Conservation (phyloP, 169 alveolate species). For the Ichthyophthirius multifiliis region DNA sequence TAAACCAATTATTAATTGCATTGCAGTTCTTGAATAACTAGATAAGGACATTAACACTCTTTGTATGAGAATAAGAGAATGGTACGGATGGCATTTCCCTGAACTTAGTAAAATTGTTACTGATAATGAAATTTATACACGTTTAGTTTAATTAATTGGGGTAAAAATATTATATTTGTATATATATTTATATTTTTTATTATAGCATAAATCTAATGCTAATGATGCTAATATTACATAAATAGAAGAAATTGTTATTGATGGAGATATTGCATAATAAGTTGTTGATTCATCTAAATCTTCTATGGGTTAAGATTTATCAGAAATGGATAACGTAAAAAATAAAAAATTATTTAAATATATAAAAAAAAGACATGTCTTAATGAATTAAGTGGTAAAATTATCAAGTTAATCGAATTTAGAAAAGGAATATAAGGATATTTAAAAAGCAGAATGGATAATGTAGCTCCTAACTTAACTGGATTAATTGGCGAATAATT, state of each 20-base stretch:
- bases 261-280: slow-evolving; percentile 89
- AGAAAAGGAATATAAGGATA: slow-evolving; percentile 89
- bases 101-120: slow-evolving; percentile 96
- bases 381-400: slow-evolving; percentile 89
- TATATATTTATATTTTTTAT: neutral
- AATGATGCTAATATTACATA: slow-evolving; percentile 56
- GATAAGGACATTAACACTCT: slow-evolving; percentile 95
- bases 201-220: slow-evolving; percentile 59
- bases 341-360: neutral
- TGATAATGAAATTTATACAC: slow-evolving; percentile 93
- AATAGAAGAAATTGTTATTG: slow-evolving; percentile 84
- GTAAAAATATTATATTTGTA: slow-evolving; percentile 27
- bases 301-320: slow-evolving; percentile 96
- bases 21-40: slow-evolving; percentile 94
- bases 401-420: slow-evolving; percentile 86
- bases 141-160: slow-evolving; percentile 82
- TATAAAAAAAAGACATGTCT: slow-evolving; percentile 47
- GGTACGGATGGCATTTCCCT: slow-evolving; percentile 99
- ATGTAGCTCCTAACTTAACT: slow-evolving; percentile 98
- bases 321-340: slow-evolving; percentile 89
- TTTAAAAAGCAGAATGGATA: slow-evolving; percentile 88
- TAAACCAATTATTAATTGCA: slow-evolving; percentile 96
- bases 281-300: slow-evolving; percentile 88
- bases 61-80: slow-evolving; percentile 96
- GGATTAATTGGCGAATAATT: slow-evolving; percentile 95